phyloP scores from a whole-genome alignment of 768 basidiomycete genomes.

The Rubroboletus pulcherrimus region DNA sequence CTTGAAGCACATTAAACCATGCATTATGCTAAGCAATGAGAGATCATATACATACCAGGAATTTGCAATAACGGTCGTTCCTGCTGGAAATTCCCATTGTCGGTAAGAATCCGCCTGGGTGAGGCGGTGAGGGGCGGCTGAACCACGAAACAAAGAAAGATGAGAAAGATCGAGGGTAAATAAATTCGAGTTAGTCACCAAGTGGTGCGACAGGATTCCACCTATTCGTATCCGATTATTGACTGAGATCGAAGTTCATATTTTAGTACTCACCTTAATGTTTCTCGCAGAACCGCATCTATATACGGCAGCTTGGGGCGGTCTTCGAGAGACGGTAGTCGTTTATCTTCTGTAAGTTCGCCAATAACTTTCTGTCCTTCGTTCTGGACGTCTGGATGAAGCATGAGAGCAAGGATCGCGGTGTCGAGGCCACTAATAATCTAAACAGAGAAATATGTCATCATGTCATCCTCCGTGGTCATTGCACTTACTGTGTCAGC shows the following conservation, averaged over 20 bases:
- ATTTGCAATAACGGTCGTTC: conserved; percentile 1
- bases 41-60: not conserved
- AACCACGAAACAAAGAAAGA: too few species aligned
- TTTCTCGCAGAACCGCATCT: conserved; percentile 1
- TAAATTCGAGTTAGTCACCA: not conserved
- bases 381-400: conserved; percentile 1
- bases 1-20: not conserved
- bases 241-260: not conserved
- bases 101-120: not conserved
- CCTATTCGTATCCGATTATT: not conserved
- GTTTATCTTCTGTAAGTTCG: not conserved
- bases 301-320: not conserved
- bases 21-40: not conserved
- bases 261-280: not conserved
- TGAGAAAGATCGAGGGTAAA: not conserved
- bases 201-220: conserved; percentile 10
- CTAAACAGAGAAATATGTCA: not conserved
- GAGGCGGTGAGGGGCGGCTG: conserved; percentile 2
- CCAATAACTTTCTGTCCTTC: not conserved
- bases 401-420: conserved; percentile 2
- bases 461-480: not conserved
- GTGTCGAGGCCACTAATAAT: not conserved
- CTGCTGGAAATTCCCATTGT: conserved; percentile 1
- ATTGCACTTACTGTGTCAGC: conserved; percentile 1
- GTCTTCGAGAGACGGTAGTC: not conserved